Conservation (phyloP, 108 stramenopile species). For the Nitzschia putrida region DNA sequence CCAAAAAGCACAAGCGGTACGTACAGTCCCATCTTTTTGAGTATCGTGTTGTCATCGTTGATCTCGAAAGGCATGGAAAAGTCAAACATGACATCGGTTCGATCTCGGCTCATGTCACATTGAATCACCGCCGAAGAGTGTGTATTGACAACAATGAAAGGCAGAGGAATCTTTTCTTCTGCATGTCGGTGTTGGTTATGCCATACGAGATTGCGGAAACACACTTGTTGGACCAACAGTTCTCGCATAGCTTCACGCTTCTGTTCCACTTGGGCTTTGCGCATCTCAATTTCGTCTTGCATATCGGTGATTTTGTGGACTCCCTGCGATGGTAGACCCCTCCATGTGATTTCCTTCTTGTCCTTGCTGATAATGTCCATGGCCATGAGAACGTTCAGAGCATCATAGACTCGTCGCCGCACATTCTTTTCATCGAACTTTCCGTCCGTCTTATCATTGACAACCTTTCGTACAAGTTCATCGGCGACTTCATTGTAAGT, state of each 20-base stretch:
- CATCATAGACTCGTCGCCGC: slow-evolving; percentile 94
- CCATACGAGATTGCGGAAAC: slow-evolving; percentile 78
- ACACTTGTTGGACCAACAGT: slow-evolving; percentile 83
- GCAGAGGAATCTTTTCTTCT: slow-evolving; percentile 78
- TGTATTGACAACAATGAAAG: slow-evolving; percentile 93
- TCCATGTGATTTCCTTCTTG: slow-evolving; percentile 86
- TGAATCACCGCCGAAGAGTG: slow-evolving; percentile 77
- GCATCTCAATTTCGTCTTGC: slow-evolving; percentile 45
- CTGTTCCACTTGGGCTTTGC: slow-evolving; percentile 47
- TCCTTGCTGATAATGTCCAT: slow-evolving; percentile 95
- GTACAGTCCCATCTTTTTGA: slow-evolving; percentile 89
- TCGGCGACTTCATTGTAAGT: slow-evolving; percentile 96
- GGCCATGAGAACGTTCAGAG: slow-evolving; percentile 94
- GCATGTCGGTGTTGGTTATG: slow-evolving; percentile 59
- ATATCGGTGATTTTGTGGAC: slow-evolving; percentile 55
- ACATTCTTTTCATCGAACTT: slow-evolving; percentile 89
- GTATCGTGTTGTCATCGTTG: slow-evolving; percentile 92
- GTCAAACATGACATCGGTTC: slow-evolving; percentile 88
- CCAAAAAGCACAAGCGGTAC: slow-evolving; percentile 12
- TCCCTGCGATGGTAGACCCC: slow-evolving; percentile 69
- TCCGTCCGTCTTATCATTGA: slow-evolving; percentile 57
- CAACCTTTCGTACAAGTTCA: slow-evolving; percentile 76
- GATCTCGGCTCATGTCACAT: slow-evolving; percentile 89
- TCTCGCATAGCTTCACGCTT: slow-evolving; percentile 82
- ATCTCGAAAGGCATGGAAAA: slow-evolving; percentile 91